Percentiles rank a stretch among this genome's conserved stretches.
These are phyloP conservation scores for Xylariaceae sp. DNA, from an alignment of 2,329 filamentous ascomycete genomes.

Conservation along the genomic window DNA sequence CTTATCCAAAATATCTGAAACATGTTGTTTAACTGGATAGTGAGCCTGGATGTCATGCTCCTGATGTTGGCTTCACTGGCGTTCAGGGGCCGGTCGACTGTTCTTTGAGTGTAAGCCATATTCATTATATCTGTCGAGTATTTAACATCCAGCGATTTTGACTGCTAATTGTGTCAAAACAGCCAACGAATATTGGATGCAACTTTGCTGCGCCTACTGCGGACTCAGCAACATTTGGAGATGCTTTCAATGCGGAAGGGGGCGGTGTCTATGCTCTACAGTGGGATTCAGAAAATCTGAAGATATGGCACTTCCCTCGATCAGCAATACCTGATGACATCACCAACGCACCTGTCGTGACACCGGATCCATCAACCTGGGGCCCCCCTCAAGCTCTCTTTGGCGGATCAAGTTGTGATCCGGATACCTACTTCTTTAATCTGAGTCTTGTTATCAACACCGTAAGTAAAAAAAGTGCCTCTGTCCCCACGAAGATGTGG, in stretches of 20 bases:
- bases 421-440: slow-evolving; percentile 60
- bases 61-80: slow-evolving; percentile 24
- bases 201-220: slow-evolving; percentile 38
- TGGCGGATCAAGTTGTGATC: slow-evolving; percentile 60
- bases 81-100: slow-evolving; percentile 23
- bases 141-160: too few species aligned
- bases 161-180: too few species aligned
- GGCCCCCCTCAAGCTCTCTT: slow-evolving; percentile 66
- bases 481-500: too few species aligned
- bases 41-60: slow-evolving; percentile 20
- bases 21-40: slow-evolving; percentile 11
- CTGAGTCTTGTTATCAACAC: slow-evolving; percentile 73
- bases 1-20: not conserved
- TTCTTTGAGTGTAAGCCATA: slow-evolving; percentile 19
- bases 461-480: slow-evolving; percentile 25
- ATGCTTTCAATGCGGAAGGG: slow-evolving; percentile 60
- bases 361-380: slow-evolving; percentile 64
- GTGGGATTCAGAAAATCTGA: slow-evolving; percentile 66
- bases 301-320: slow-evolving; percentile 74
- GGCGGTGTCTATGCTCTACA: slow-evolving; percentile 69
- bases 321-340: slow-evolving; percentile 63
- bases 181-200: slow-evolving; percentile 47
- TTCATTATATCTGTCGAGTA: too few species aligned
- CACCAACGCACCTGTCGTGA: slow-evolving; percentile 37
- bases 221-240: slow-evolving; percentile 52